These are phyloP conservation scores for Zostera marina DNA, from an alignment of 116 monocot species.

Conservation along the genomic window DNA sequence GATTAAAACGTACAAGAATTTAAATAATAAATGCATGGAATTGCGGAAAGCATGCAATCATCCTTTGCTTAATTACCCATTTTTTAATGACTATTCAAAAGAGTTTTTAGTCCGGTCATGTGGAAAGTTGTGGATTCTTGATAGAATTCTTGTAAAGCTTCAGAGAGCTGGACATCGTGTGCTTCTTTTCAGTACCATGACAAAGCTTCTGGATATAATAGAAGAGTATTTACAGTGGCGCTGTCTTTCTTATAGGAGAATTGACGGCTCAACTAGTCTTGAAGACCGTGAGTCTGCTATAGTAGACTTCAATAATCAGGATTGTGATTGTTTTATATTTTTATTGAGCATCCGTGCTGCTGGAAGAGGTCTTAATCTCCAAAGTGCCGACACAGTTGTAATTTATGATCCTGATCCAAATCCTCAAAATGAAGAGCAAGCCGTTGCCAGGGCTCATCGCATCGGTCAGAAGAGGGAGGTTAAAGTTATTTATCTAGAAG, in stretches of 20 bases:
- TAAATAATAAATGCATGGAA: slow-evolving; percentile 98
- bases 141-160: slow-evolving; percentile 88
- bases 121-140: slow-evolving; percentile 91
- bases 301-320: slow-evolving; percentile 74
- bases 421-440: slow-evolving; percentile 98
- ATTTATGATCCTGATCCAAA: slow-evolving; percentile 98
- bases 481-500: slow-evolving; percentile 94
- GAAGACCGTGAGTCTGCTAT: slow-evolving; percentile 89
- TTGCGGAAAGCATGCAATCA: slow-evolving; percentile 90
- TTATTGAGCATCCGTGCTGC: slow-evolving; percentile 96
- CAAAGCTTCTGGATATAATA: slow-evolving; percentile 84
- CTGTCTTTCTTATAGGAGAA: slow-evolving; percentile 60
- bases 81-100: slow-evolving; percentile 53
- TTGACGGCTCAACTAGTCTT: slow-evolving; percentile 94
- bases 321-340: slow-evolving; percentile 82
- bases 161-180: slow-evolving; percentile 89
- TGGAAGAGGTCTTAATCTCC: slow-evolving; percentile 91
- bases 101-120: slow-evolving; percentile 81
- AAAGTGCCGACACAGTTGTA: slow-evolving; percentile 89
- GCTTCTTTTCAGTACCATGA: slow-evolving; percentile 98
- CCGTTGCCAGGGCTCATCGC: slow-evolving; percentile 91
- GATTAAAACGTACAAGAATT: slow-evolving; percentile 65
- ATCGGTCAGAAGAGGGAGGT: slow-evolving; percentile 90
- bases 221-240: slow-evolving; percentile 95
- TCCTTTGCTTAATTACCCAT: slow-evolving; percentile 83